Conservation (phyloP, 495 filamentous ascomycete genomes). For the Xylaria sp. region DNA sequence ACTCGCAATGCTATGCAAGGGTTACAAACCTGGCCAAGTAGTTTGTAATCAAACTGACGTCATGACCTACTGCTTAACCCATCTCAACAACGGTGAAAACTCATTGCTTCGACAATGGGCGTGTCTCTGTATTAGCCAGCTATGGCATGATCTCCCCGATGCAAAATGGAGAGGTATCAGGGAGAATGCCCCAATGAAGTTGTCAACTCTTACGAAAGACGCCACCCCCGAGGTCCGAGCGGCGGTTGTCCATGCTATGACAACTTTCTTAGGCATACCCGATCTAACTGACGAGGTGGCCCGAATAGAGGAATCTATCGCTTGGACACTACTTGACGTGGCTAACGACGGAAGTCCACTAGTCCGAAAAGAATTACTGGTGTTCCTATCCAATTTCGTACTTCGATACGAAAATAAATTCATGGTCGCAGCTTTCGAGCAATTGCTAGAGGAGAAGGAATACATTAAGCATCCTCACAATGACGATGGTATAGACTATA, state of each 20-base stretch:
- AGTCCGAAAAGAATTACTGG: conserved; percentile 88
- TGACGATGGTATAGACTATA: conserved; percentile 61
- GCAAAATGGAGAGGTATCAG: conserved; percentile 94
- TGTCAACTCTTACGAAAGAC: conserved; percentile 84
- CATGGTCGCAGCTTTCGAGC: conserved; percentile 88
- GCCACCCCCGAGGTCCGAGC: conserved; percentile 93
- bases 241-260: conserved; percentile 90
- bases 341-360: conserved; percentile 89
- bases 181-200: conserved; percentile 75
- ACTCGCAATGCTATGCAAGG: conserved; percentile 93
- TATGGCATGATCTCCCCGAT: conserved; percentile 89
- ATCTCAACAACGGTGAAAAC: conserved; percentile 84
- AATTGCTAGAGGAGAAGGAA: conserved; percentile 83
- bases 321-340: conserved; percentile 84
- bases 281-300: conserved; percentile 92
- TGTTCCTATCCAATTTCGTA: conserved; percentile 93
- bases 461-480: conserved; percentile 58
- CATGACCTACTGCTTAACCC: conserved; percentile 80
- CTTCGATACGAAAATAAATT: conserved; percentile 92
- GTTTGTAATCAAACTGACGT: conserved; percentile 86
- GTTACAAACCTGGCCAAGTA: conserved; percentile 86
- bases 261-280: conserved; percentile 90
- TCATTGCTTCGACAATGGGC: conserved; percentile 94
- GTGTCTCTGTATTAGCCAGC: conserved; percentile 92
- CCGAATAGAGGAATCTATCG: conserved; percentile 85